These are phyloP conservation scores for Talaromyces sp. DNA, from an alignment of 2,329 filamentous ascomycete species.

Conservation along the genomic window DNA sequence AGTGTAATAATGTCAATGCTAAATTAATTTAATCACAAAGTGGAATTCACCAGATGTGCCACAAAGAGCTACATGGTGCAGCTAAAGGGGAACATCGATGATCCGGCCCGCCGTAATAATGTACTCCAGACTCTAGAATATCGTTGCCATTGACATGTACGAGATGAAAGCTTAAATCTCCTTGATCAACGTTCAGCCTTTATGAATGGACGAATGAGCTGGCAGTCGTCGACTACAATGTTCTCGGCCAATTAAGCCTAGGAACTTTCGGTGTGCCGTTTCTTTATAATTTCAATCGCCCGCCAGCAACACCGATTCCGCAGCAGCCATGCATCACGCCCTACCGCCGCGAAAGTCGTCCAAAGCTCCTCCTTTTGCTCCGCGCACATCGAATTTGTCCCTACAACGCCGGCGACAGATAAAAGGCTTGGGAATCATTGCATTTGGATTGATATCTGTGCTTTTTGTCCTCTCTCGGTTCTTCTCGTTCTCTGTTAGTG, in stretches of 20 bases:
- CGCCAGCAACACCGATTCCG: not conserved
- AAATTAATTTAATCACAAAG: not conserved
- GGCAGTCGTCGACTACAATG: constrained; percentile 5
- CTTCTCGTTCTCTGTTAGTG: constrained; percentile 29
- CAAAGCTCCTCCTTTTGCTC: constrained; percentile 65
- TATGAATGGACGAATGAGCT: constrained; percentile 10
- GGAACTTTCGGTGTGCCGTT: not conserved
- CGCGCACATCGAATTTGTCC: constrained; percentile 43
- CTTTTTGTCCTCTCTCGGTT: constrained; percentile 36
- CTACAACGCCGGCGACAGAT: constrained; percentile 59
- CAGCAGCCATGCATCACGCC: constrained; percentile 73
- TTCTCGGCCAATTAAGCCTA: constrained; percentile 3
- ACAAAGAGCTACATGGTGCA: not conserved
- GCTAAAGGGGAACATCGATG: constrained; percentile 12
- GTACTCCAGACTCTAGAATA: not conserved
- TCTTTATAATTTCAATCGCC: not conserved
- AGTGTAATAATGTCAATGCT: not conserved
- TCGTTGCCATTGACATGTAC: not conserved
- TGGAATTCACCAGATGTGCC: not conserved
- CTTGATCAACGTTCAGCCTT: not conserved
- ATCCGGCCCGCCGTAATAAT: constrained; percentile 16
- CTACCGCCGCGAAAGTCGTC: constrained; percentile 82
- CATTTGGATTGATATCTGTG: constrained; percentile 32
- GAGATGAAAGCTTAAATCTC: constrained; percentile 2
- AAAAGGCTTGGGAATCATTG: constrained; percentile 56